These are phyloP conservation scores for Ascoidea rubescens DNA, from an alignment of 805 yeast species.

Conservation along the genomic window DNA sequence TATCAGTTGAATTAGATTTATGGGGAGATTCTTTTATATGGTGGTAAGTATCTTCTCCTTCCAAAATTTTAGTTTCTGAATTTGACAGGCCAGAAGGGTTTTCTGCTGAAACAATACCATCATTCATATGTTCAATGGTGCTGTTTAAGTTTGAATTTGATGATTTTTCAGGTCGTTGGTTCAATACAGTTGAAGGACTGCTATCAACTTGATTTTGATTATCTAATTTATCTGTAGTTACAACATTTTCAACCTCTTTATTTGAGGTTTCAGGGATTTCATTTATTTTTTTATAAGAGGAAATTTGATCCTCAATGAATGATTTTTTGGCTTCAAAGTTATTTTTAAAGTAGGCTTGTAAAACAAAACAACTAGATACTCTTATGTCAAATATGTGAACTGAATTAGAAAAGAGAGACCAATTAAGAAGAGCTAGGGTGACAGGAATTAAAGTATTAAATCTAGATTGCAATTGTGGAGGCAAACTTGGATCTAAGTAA, in stretches of 20 bases:
- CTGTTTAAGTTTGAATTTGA: too few relatives aligned
- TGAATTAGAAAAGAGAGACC: constrained; percentile 72
- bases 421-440: constrained; percentile 57
- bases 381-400: constrained; percentile 77
- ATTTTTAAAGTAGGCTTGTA: constrained; percentile 54
- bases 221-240: background rate
- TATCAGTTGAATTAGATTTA: background rate
- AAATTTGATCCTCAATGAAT: constrained; percentile 56
- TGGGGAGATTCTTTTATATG: background rate
- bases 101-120: background rate
- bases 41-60: background rate
- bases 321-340: constrained; percentile 47
- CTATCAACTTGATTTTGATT: background rate
- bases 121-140: too few relatives aligned
- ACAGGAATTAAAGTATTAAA: constrained; percentile 40
- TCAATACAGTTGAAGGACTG: too few relatives aligned
- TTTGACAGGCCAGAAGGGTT: too few relatives aligned
- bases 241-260: background rate
- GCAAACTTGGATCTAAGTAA: constrained; percentile 62
- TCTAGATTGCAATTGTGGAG: constrained; percentile 17
- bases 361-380: constrained; percentile 50
- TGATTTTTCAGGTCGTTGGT: background rate
- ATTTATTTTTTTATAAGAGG: constrained; percentile 20
- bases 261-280: background rate
- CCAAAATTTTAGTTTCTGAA: background rate